Evolutionary conservation across 108 stramenopile genomes (phyloP), one percentile per base, ranked within the genome.

Genomic region (Nannochloropsis salina): DNA sequence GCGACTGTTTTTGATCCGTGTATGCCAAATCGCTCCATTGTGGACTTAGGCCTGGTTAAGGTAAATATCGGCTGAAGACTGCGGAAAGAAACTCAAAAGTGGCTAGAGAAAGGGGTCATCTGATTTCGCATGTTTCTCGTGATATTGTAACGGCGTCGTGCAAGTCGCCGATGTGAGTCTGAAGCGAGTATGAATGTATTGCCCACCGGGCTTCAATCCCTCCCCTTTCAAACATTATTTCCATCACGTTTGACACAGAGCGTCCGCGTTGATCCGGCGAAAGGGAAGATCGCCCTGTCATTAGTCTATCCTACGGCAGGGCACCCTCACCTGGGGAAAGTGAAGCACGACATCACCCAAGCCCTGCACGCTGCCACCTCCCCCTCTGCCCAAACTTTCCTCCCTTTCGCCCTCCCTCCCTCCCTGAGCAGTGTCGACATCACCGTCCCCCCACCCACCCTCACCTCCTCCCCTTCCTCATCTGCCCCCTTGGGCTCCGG

Each of bases 401-500:
- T 74, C 61, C 61, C 61, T 1, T 74, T 74, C 4, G 15, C 61
- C 5, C 61, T 74, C 61, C 61, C 61, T 5, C 61, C 61, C 61
- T 74, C 61, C 61, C 61, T 74, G 20, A 74, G 20, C 2, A 74
- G 20, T n/a, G 4, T 74, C 61, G 20, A 5, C 4, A 74, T 74
- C 61, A n/a, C 15, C 61, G n/a, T n/a, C 61, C 61, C 61, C n/a
- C 20, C n/a, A n/a, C 61, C 61, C n/a, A 15, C 20, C 20, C 4
- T 74, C 2, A 4, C 61, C 61, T 74, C 61, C 5, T 74, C 61
- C 61, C 61, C 61, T 2, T 74, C 61, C 61, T 74, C 61, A n/a
- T 74, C 61, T n/a, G 61, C n/a, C 20, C 61, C 61, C 15, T 74
- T 74, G 61, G 61, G 61, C 61, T 74, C 88, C 12, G 88, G 88